Base-by-base conservation (phyloP, 352 stramenopile species). In the Phytopythium sindhum region DNA sequence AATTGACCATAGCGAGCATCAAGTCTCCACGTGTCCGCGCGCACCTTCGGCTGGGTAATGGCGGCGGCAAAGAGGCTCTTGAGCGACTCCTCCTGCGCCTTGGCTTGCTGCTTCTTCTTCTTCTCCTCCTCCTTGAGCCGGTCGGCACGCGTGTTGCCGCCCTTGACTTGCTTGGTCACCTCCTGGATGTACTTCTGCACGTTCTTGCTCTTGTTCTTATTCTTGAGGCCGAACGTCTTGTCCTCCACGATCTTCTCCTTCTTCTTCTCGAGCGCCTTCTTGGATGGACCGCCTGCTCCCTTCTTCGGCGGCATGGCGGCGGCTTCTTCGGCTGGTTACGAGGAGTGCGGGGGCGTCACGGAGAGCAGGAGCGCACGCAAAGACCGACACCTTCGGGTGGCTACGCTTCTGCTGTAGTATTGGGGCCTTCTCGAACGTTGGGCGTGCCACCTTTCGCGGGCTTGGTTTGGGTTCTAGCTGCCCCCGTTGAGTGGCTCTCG, bases 141-240 rank as follows among this genome's bases (percentile, higher is more conserved):
- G 55, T 96, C 82, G 60, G 84, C 83, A 61, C 84, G 82, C 57
- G 86, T 84, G 59, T 84, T 94, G 59, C 41, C 77, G 53, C 87
- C 88, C 73, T 93, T 96, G 56, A 94, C 88, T 70, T 97, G 87
- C 65, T 97, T 96, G 45, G 88, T 90, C 50, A 96, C 88, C 59
- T 94, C 80, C 73, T 94, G 77, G 56, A 98, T 91, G 75, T 94
- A 97, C 71, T 96, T 88, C 71, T 98, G 93, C 56, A 98, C 95
- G 67, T 97, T 97, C 66, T 97, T 98, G 70, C 79, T 96, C 81
- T 99, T 99, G 77, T 99, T 99, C 75, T 99, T 99, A 85, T 99
- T 99, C 81, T 99, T 99, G 28, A 99, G 81, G 29, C 98, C 98
- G 68, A 99, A 99, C 19, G 97, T 99, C 80, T 99, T 99, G 81